Conservation (phyloP, 2,329 filamentous ascomycete genomes). For the Lecanicillium sp. region DNA sequence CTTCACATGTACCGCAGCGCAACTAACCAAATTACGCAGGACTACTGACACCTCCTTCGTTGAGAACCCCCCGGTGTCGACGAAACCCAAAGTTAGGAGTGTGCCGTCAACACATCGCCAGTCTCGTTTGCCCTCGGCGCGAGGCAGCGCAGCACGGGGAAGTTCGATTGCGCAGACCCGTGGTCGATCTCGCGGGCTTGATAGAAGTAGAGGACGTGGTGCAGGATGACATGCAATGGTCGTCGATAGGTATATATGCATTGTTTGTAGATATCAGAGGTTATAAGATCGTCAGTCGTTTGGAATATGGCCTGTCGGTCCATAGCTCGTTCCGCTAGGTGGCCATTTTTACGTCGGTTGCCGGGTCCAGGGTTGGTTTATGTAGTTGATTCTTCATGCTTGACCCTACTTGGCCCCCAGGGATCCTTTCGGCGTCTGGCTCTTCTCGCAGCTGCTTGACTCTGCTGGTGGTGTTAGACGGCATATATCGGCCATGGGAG, state of each 20-base stretch:
- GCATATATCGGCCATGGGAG: constrained; percentile 3
- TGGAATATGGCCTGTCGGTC: not conserved
- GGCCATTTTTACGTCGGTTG: constrained; percentile 22
- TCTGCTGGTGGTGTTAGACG: constrained; percentile 36
- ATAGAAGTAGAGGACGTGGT: constrained; percentile 37
- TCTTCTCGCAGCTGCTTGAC: constrained; percentile 76
- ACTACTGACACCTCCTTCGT: constrained; percentile 90
- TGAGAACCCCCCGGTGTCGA: constrained; percentile 64
- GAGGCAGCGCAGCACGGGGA: constrained; percentile 28
- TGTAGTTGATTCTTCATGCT: constrained; percentile 57
- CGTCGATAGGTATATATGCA: too few species aligned
- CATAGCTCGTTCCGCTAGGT: constrained; percentile 14
- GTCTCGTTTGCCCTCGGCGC: constrained; percentile 40
- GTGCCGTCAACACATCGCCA: constrained; percentile 33
- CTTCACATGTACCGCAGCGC: too few species aligned
- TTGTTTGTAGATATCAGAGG: too few species aligned
- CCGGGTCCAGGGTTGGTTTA: constrained; percentile 13
- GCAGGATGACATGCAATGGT: constrained; percentile 30
- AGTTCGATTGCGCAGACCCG: constrained; percentile 19
- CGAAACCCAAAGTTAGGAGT: constrained; percentile 40
- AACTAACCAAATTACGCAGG: constrained; percentile 35
- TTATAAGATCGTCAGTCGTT: not conserved
- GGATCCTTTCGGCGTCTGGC: constrained; percentile 78
- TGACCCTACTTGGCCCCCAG: constrained; percentile 57
- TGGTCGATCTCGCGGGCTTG: constrained; percentile 37